These are phyloP conservation scores for Cyberlindnera sargentensis DNA, from an alignment of 805 yeast species.

Conservation along the genomic window DNA sequence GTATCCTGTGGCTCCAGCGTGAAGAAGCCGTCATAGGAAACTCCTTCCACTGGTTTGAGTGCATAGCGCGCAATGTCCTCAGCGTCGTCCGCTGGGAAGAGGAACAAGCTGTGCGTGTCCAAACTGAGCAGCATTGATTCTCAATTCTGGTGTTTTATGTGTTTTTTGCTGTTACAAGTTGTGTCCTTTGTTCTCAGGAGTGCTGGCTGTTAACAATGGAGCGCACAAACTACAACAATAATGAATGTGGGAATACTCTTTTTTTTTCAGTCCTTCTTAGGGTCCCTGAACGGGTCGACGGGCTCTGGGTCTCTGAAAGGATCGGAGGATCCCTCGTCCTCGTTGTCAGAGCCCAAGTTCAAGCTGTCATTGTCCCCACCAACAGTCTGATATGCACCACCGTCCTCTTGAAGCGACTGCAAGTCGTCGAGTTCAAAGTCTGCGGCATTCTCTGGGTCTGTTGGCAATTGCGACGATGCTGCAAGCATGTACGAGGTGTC, in stretches of 20 bases:
- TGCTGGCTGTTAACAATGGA: too few species aligned
- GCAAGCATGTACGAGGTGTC: conserved; percentile 93
- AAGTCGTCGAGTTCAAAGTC: conserved; percentile 58
- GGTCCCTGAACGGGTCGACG: conserved; percentile 1
- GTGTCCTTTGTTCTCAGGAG: too few species aligned
- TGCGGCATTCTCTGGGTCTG: conserved; percentile 64
- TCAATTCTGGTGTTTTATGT: too few species aligned
- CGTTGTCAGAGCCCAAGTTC: conserved; percentile 16
- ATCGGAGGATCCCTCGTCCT: not conserved
- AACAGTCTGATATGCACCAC: conserved; percentile 21
- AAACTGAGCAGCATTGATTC: conserved; percentile 13
- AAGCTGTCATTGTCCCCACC: conserved; percentile 22
- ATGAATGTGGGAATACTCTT: too few species aligned
- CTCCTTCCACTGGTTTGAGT: conserved; percentile 6
- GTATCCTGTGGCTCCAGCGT: conserved; percentile 1
- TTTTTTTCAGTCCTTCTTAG: not conserved
- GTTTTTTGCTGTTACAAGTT: too few species aligned
- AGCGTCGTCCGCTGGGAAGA: conserved; percentile 23
- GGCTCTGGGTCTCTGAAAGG: conserved; percentile 2
- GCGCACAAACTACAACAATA: too few species aligned
- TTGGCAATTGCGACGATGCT: conserved; percentile 86
- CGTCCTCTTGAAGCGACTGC: conserved; percentile 34
- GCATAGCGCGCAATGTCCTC: conserved; percentile 25
- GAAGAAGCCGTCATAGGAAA: conserved; percentile 12
- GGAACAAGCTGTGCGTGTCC: conserved; percentile 13